Evolutionary conservation across 768 basidiomycete species (phyloP), one percentile per base, ranked within the genome.

Genomic region (Tephrocybe sp.): DNA sequence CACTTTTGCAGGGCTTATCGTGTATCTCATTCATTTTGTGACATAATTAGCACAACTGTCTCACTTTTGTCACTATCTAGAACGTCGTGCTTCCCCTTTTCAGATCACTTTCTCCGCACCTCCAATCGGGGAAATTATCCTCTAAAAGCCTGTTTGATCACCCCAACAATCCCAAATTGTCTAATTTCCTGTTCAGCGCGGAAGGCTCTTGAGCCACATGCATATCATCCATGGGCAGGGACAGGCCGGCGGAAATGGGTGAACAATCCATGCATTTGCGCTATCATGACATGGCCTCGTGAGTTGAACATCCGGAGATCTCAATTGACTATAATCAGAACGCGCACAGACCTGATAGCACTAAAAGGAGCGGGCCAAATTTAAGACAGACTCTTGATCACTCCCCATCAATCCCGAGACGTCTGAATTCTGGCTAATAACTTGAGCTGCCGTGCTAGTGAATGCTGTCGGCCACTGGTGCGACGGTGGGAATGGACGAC

Each of bases 371-470:
- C n/a, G n/a, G n/a, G n/a, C n/a, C n/a, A n/a, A n/a, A n/a, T n/a
- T n/a, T n/a, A n/a, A n/a, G n/a, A n/a, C n/a, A n/a, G n/a, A n/a
- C n/a, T n/a, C n/a, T n/a, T n/a, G n/a, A n/a, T n/a, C n/a, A n/a
- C n/a, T n/a, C n/a, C n/a, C n/a, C n/a, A n/a, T n/a, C n/a, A n/a
- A n/a, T n/a, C n/a, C n/a, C n/a, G n/a, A 48, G 41, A 13, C 16
- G 44, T 42, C 51, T 50, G 39, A 30, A 30, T 12, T 34, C 23
- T 49, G 11, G 22, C 40, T 58, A 45, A 74, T 63, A 58, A 69
- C 81, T 64, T 88, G 86, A 1, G 84, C 68, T 12, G 84, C 72
- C 25, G 76, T 78, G 62, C 77, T 84, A 60, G 81, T 86, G 71
- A 89, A 89, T 15, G 86, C 85, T 16, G 78, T 76, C 16, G 82